Conservation (phyloP, 129 eudicot species). For the carrot (Daucus carota) region DNA sequence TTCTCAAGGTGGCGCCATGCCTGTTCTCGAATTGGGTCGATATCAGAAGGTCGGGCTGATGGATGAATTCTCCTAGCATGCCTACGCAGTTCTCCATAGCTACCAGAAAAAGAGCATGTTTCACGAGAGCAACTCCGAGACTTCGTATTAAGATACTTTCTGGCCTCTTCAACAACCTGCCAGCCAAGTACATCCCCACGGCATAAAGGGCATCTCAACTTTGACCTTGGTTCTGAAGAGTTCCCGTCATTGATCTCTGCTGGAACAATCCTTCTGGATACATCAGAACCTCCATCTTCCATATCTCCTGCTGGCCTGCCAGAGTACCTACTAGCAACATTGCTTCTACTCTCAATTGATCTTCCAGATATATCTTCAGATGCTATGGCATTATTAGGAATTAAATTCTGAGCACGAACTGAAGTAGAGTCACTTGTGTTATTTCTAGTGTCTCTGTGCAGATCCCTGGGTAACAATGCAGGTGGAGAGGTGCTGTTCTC, state of each 20-base stretch:
- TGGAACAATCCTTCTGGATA: slow-evolving; percentile 2
- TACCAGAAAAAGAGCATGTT: slow-evolving; percentile 64
- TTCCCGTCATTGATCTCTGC: slow-evolving; percentile 15
- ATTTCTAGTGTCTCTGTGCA: slow-evolving; percentile 12
- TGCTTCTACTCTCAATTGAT: slow-evolving; percentile 10
- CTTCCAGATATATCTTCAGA: slow-evolving; percentile 29
- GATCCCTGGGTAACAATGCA: slow-evolving; percentile 13
- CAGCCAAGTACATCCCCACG: slow-evolving; percentile 69
- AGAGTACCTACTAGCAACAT: background rate
- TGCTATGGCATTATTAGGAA: slow-evolving; percentile 11
- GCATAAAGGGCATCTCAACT: slow-evolving; percentile 76
- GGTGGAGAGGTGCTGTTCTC: slow-evolving; percentile 21
- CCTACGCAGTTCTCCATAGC: slow-evolving; percentile 61
- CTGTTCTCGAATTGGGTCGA: slow-evolving; percentile 76
- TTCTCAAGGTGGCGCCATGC: slow-evolving; percentile 82
- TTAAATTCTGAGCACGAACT: slow-evolving; percentile 13
- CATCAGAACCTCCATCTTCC: slow-evolving; percentile 13
- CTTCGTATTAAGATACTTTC: slow-evolving; percentile 64
- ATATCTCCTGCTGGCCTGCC: slow-evolving; percentile 6
- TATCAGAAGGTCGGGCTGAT: slow-evolving; percentile 67
- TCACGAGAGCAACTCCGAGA: slow-evolving; percentile 82
- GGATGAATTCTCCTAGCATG: slow-evolving; percentile 96
- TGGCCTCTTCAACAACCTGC: slow-evolving; percentile 71
- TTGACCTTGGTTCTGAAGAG: slow-evolving; percentile 18
- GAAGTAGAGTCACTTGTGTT: slow-evolving; percentile 14